A percentile compares a stretch with the other conserved stretches of the same genome.
These are phyloP conservation scores for Aspergillus sp. DNA, from an alignment of 2,329 filamentous ascomycete species.

Conservation along the genomic window DNA sequence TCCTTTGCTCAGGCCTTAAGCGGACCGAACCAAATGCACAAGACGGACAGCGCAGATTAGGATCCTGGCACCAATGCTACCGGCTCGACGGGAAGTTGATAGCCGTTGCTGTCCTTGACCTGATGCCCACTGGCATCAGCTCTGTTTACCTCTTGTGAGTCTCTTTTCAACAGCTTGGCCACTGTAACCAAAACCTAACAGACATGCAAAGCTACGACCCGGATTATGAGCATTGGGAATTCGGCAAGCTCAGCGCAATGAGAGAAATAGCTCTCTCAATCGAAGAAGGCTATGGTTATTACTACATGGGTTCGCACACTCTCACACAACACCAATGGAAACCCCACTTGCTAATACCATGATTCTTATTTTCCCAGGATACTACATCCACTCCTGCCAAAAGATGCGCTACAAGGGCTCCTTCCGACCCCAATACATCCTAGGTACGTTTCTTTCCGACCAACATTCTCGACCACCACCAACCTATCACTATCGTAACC, in stretches of 20 bases:
- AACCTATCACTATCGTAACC: background rate
- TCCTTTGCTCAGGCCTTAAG: constrained; percentile 48
- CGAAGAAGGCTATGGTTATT: constrained; percentile 58
- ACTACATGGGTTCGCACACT: constrained; percentile 60
- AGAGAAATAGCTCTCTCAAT: constrained; percentile 58
- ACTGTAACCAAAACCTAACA: background rate
- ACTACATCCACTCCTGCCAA: constrained; percentile 60
- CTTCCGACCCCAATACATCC: constrained; percentile 49
- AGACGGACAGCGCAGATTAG: constrained; percentile 44
- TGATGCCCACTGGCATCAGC: constrained; percentile 49
- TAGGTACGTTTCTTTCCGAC: constrained; percentile 35
- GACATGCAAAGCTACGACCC: constrained; percentile 53
- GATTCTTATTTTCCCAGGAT: constrained; percentile 41
- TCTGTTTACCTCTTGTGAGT: constrained; percentile 52
- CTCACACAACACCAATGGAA: no score
- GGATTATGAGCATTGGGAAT: constrained; percentile 60
- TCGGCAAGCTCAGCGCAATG: constrained; percentile 63
- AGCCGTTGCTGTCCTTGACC: constrained; percentile 49
- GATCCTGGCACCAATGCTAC: constrained; percentile 53
- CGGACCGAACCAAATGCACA: constrained; percentile 36
- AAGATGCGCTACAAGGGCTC: constrained; percentile 54
- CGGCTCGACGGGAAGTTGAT: constrained; percentile 50
- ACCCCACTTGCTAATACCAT: background rate
- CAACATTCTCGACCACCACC: background rate
- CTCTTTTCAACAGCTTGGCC: background rate